phyloP scores from a whole-genome alignment of 2,329 filamentous ascomycete species.

The Colletotrichum endophyticum region DNA sequence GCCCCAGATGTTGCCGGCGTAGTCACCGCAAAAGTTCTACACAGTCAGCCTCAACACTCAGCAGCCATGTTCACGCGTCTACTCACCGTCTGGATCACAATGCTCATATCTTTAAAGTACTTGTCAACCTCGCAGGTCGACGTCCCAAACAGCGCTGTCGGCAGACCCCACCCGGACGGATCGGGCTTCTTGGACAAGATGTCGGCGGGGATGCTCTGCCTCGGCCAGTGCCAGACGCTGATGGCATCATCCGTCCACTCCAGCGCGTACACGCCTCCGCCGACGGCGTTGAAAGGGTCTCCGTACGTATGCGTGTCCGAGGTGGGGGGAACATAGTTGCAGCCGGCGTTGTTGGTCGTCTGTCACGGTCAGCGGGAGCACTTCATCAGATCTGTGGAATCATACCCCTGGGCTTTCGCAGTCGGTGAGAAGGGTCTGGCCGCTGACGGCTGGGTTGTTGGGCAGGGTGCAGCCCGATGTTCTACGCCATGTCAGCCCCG shows the following conservation, averaged over 20 bases:
- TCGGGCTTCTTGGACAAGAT: conserved; percentile 64
- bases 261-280: conserved; percentile 73
- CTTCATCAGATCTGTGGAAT: not conserved
- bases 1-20: conserved; percentile 60
- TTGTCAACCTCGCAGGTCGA: conserved; percentile 66
- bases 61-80: not conserved
- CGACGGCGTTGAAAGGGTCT: conserved; percentile 67
- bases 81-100: conserved; percentile 72
- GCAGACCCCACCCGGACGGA: conserved; percentile 70
- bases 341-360: conserved; percentile 45
- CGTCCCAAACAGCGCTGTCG: conserved; percentile 72
- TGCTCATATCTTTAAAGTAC: conserved; percentile 71
- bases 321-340: conserved; percentile 43
- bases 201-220: conserved; percentile 68
- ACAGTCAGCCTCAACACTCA: not conserved
- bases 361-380: not conserved
- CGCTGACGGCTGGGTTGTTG: conserved; percentile 22
- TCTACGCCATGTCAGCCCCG: conserved; percentile 23
- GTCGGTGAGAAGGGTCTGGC: conserved; percentile 19
- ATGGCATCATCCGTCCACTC: conserved; percentile 74
- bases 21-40: conserved; percentile 77
- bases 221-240: conserved; percentile 78
- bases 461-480: conserved; percentile 31
- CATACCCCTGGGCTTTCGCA: conserved; percentile 27
- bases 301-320: conserved; percentile 58